Evolutionary conservation across 2,329 filamentous ascomycete genomes (phyloP).

Genomic region (Endoconidiophora laricicola): DNA sequence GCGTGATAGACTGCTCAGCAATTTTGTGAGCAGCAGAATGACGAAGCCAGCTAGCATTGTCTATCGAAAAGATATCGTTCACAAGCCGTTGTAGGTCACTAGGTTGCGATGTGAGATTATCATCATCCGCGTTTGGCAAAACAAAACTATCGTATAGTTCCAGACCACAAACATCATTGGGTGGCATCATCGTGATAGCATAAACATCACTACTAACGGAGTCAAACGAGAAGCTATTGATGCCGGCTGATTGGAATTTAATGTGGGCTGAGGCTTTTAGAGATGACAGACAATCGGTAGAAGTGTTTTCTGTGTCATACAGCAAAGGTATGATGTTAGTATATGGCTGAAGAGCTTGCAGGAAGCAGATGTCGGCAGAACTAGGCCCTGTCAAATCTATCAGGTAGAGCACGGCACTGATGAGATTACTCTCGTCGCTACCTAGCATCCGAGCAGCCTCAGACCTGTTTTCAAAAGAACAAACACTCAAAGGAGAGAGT

Average conservation of each 20-base stretch:
- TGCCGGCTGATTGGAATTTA: slow-evolving; percentile 37
- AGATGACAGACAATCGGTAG: slow-evolving; percentile 34
- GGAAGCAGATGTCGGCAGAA: slow-evolving; percentile 49
- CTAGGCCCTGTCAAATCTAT: slow-evolving; percentile 49
- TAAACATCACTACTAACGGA: slow-evolving; percentile 33
- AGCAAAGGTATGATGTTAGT: slow-evolving; percentile 80
- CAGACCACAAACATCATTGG: slow-evolving; percentile 30
- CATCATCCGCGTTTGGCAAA: slow-evolving; percentile 82
- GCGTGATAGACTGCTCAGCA: slow-evolving; percentile 46
- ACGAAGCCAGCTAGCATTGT: slow-evolving; percentile 66
- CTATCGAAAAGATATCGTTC: slow-evolving; percentile 57
- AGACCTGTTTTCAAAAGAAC: slow-evolving; percentile 14
- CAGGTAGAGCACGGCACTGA: slow-evolving; percentile 76
- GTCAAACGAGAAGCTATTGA: slow-evolving; percentile 50
- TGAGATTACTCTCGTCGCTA: slow-evolving; percentile 64
- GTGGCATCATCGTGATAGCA: slow-evolving; percentile 42
- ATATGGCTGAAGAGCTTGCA: slow-evolving; percentile 50
- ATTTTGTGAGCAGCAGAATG: slow-evolving; percentile 73
- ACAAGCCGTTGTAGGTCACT: slow-evolving; percentile 61
- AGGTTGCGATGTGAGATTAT: slow-evolving; percentile 44
- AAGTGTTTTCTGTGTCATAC: slow-evolving; percentile 56
- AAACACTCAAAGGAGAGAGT: background rate
- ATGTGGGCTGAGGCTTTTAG: slow-evolving; percentile 43
- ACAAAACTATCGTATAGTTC: slow-evolving; percentile 78
- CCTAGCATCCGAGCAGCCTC: slow-evolving; percentile 66